Evolutionary conservation across 805 yeast genomes (phyloP).

Genomic region (Sungouiozyma ichnusensis): DNA sequence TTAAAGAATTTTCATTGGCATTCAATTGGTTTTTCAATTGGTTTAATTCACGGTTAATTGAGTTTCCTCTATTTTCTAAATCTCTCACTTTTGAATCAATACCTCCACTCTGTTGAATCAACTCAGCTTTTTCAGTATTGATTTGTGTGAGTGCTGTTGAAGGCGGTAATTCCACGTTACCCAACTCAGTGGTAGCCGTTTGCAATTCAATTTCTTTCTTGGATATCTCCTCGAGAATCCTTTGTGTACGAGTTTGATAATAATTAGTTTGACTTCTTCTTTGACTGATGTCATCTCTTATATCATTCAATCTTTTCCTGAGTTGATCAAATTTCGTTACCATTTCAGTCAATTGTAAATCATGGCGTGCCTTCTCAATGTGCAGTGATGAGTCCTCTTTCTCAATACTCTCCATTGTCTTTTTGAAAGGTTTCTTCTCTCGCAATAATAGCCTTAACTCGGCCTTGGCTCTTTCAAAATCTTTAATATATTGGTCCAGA

Average conservation of each 20-base stretch:
- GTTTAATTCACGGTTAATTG: slow-evolving; percentile 34
- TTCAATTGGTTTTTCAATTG: slow-evolving; percentile 28
- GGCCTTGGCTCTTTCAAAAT: slow-evolving; percentile 21
- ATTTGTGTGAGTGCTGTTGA: slow-evolving; percentile 9
- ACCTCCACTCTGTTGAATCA: slow-evolving; percentile 13
- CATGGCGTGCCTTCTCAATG: slow-evolving; percentile 5
- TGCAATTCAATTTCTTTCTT: slow-evolving; percentile 6
- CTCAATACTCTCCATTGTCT: slow-evolving; percentile 25
- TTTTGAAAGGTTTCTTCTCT: slow-evolving; percentile 22
- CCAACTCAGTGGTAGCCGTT: slow-evolving; percentile 3
- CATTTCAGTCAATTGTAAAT: neutral
- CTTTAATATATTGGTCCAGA: slow-evolving; percentile 19
- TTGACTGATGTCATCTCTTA: slow-evolving; percentile 11
- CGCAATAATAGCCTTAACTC: slow-evolving; percentile 18
- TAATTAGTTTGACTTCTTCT: slow-evolving; percentile 12
- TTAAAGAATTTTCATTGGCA: slow-evolving; percentile 29
- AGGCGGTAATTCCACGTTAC: slow-evolving; percentile 5
- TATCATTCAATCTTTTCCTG: slow-evolving; percentile 11
- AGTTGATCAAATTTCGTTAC: slow-evolving; percentile 2
- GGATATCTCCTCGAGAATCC: slow-evolving; percentile 11
- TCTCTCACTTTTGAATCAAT: slow-evolving; percentile 13
- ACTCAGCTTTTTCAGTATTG: slow-evolving; percentile 14
- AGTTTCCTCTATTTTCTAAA: slow-evolving; percentile 23
- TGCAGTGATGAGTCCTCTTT: slow-evolving; percentile 5
- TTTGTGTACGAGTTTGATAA: slow-evolving; percentile 15